These are phyloP conservation scores for Trichomonas gallinae DNA, from an alignment of 208 protist genomes.

Conservation along the genomic window DNA sequence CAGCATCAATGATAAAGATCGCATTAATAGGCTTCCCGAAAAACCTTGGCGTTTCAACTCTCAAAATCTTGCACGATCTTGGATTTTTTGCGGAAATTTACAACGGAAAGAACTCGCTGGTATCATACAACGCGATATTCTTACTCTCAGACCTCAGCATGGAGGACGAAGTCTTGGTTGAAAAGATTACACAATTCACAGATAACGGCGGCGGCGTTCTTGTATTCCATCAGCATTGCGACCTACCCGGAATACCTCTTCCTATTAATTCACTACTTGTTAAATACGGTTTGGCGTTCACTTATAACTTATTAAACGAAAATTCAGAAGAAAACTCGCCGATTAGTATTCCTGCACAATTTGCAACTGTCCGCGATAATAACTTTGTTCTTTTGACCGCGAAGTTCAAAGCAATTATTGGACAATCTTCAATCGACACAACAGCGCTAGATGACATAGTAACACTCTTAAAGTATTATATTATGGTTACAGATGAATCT, in stretches of 20 bases:
- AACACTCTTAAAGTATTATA: not conserved
- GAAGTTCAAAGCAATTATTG: not conserved
- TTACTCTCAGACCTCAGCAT: not conserved
- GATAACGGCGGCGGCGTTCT: not conserved
- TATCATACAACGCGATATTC: not conserved
- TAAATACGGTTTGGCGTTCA: not conserved
- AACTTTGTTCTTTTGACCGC: not conserved
- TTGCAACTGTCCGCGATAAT: not conserved
- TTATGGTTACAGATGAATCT: not conserved
- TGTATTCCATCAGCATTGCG: not conserved
- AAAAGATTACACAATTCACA: not conserved
- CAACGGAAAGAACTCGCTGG: not conserved
- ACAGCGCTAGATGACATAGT: not conserved
- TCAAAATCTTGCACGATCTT: not conserved
- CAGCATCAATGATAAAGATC: not conserved
- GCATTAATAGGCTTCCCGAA: not conserved
- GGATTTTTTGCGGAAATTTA: not conserved
- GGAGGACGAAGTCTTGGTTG: not conserved
- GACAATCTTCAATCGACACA: not conserved
- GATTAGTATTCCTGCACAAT: not conserved
- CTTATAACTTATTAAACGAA: not conserved
- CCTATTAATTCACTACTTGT: not conserved
- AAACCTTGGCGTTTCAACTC: no score
- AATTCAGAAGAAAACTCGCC: not conserved
- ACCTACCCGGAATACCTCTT: not conserved